These are phyloP conservation scores for Coniosporium apollinis DNA, from an alignment of 495 filamentous ascomycete species.

Conservation along the genomic window DNA sequence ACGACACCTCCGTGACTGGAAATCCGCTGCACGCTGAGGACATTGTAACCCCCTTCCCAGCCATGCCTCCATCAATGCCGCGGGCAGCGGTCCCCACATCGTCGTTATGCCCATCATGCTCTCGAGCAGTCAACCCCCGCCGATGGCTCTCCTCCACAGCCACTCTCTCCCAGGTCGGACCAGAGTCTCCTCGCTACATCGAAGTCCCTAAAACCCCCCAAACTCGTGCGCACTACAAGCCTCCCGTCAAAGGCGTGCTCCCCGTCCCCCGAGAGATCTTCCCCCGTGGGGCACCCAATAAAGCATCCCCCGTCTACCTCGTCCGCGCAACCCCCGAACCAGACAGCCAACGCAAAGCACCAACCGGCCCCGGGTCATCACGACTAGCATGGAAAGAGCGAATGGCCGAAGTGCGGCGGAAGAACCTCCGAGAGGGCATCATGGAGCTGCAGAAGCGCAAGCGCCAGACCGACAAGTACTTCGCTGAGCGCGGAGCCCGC, in stretches of 20 bases:
- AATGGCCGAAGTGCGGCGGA: constrained; percentile 41
- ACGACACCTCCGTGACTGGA: no score
- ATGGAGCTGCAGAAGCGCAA: constrained; percentile 41
- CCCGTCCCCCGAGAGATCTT: constrained; percentile 55
- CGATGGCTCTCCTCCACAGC: constrained; percentile 31
- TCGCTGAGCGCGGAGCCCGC: constrained; percentile 21
- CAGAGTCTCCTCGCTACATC: constrained; percentile 60
- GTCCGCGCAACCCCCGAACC: constrained; percentile 26
- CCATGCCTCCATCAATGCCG: constrained; percentile 19
- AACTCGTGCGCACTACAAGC: constrained; percentile 25
- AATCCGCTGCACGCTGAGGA: no score
- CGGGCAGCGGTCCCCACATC: constrained; percentile 9
- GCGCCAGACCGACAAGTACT: constrained; percentile 22
- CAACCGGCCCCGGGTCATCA: constrained; percentile 23
- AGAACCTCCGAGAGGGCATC: constrained; percentile 48
- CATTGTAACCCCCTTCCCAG: no score
- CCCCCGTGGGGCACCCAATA: constrained; percentile 24
- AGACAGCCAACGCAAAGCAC: neutral
- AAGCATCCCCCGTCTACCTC: constrained; percentile 37
- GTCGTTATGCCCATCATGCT: constrained; percentile 10
- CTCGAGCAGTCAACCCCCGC: constrained; percentile 1
- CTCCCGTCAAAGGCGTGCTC: constrained; percentile 49
- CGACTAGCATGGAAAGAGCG: constrained; percentile 44
- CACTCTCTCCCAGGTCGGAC: constrained; percentile 25
- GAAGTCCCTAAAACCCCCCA: constrained; percentile 46